A percentile compares a stretch with the other conserved stretches of the same genome.
Evolutionary conservation across 2,329 filamentous ascomycete genomes (phyloP).

Genomic region (Microsporum audouinii): DNA sequence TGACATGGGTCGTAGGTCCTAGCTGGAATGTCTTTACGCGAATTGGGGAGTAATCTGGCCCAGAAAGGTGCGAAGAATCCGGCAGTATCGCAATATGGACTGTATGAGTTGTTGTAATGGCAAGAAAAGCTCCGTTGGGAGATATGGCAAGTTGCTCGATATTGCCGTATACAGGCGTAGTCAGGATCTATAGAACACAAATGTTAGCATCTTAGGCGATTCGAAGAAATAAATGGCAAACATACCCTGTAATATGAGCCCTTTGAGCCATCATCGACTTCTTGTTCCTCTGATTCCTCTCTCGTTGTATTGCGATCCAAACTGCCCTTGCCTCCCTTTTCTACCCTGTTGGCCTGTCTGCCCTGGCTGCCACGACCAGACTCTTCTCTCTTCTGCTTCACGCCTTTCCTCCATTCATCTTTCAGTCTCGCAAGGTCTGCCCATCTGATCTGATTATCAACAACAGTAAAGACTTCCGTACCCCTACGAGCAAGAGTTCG

Average conservation of each 20-base stretch:
- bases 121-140: conserved; percentile 68
- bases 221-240: background rate
- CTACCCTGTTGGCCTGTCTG: background rate
- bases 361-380: background rate
- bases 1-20: conserved; percentile 85
- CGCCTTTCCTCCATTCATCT: conserved; percentile 41
- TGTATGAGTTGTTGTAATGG: conserved; percentile 76
- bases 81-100: conserved; percentile 81
- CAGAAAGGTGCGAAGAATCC: conserved; percentile 62
- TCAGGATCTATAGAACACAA: conserved; percentile 49
- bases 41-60: conserved; percentile 55
- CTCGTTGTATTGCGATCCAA: background rate
- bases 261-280: background rate
- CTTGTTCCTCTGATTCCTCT: background rate
- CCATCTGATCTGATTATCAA: conserved; percentile 86
- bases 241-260: conserved; percentile 37
- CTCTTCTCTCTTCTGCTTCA: conserved; percentile 24
- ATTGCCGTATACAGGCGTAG: conserved; percentile 63
- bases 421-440: conserved; percentile 72
- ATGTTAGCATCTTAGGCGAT: background rate
- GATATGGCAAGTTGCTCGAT: conserved; percentile 80
- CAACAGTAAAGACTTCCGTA: conserved; percentile 78
- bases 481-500: conserved; percentile 67
- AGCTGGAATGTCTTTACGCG: conserved; percentile 80
- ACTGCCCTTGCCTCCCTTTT: background rate